These are phyloP conservation scores for Scheffersomyces ergatensis DNA, from an alignment of 805 yeast species.

Conservation along the genomic window DNA sequence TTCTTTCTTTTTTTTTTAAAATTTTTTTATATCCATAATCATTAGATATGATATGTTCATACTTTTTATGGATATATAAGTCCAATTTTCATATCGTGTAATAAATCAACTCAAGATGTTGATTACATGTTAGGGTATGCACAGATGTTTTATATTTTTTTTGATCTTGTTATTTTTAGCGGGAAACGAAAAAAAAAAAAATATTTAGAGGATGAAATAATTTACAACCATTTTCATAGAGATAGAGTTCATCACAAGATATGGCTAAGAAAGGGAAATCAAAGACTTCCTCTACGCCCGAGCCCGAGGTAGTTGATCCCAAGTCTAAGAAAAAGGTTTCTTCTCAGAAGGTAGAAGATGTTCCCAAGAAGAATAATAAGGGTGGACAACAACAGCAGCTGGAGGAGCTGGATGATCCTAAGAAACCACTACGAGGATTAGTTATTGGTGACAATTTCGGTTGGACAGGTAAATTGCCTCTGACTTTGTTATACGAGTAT, in stretches of 20 bases:
- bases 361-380: neutral
- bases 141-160: no score
- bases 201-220: no score
- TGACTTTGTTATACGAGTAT: constrained; percentile 78
- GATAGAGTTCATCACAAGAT: no score
- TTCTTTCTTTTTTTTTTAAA: neutral
- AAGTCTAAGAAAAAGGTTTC: constrained; percentile 3
- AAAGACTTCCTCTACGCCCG: constrained; percentile 4
- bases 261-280: constrained; percentile 16
- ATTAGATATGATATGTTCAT: no score
- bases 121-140: no score
- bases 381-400: neutral
- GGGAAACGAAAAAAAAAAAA: no score
- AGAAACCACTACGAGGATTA: constrained; percentile 38
- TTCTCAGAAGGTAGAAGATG: neutral
- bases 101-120: no score
- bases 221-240: no score
- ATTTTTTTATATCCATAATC: neutral
- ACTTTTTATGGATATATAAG: no score
- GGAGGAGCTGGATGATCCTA: constrained; percentile 8
- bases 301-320: neutral
- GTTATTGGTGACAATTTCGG: constrained; percentile 59
- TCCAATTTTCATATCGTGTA: no score
- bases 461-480: constrained; percentile 96
- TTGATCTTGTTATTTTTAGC: no score